Evolutionary conservation across 495 filamentous ascomycete species (phyloP), one percentile per base, ranked within the genome.

Genomic region (Cladorrhinum samala): DNA sequence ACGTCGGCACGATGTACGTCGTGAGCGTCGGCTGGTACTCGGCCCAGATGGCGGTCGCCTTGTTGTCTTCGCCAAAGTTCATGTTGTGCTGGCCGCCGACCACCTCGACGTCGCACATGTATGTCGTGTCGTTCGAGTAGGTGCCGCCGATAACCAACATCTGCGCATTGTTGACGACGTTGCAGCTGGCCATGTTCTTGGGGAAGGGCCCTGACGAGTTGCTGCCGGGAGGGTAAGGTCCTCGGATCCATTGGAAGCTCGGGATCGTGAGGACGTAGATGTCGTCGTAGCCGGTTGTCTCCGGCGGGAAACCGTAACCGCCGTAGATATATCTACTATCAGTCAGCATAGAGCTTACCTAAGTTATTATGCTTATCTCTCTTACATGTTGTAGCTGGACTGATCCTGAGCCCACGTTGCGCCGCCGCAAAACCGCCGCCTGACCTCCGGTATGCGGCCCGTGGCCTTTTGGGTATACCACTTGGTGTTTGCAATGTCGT

Each of bases 331-430:
- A 63, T 6, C 56, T 62, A 24, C 19, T 20, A 14, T 41, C n/a
- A 33, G 9, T 14, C 13, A 2, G 17, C 24, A 8, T 17, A 23
- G 39, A 13, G 13, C n/a, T 33, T 19, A n/a, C n/a, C n/a, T n/a
- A n/a, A n/a, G n/a, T n/a, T n/a, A n/a, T n/a, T n/a, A n/a, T n/a
- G n/a, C n/a, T n/a, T n/a, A n/a, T n/a, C n/a, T n/a, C n/a, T n/a
- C n/a, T n/a, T n/a, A 62, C 60, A 63, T 57, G 37, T 60, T 63
- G 42, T 63, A 63, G 21, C 54, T 57, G 0, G 57, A 60, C 21
- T 63, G 60, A 21, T 63, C 60, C 8, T 39, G 43, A 21, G 60
- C 57, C 48, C 58, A 60, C 0, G 54, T 55, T 9, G 60, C 60
- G 13, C 60, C 60, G 16, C 50, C 57, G 20, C 58, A 63, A 4